These are phyloP conservation scores for Triangularia verruculosa DNA, from an alignment of 2,329 filamentous ascomycete species.

Conservation along the genomic window DNA sequence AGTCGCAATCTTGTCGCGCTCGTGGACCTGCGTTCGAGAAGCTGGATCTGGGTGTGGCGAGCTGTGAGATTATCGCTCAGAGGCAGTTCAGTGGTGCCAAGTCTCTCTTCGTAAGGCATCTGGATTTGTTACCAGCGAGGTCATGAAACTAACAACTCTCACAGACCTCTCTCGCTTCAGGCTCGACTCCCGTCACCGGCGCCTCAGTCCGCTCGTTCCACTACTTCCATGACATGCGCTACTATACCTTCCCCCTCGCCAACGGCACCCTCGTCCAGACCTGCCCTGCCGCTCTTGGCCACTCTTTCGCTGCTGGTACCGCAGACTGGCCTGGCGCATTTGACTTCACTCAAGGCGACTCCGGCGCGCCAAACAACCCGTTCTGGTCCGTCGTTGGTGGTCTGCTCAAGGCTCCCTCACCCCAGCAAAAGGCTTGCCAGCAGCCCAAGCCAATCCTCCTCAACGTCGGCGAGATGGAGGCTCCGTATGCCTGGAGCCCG, in stretches of 20 bases:
- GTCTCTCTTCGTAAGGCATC: slow-evolving; percentile 38
- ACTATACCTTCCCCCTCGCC: slow-evolving; percentile 67
- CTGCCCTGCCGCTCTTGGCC: slow-evolving; percentile 81
- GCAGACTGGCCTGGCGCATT: slow-evolving; percentile 85
- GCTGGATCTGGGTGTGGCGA: slow-evolving; percentile 68
- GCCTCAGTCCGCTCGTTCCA: slow-evolving; percentile 74
- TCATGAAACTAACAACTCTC: background rate
- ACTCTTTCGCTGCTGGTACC: slow-evolving; percentile 86
- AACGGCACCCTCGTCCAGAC: slow-evolving; percentile 71
- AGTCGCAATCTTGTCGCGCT: slow-evolving; percentile 65
- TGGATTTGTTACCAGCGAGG: background rate
- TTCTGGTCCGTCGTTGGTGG: slow-evolving; percentile 74
- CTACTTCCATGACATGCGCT: slow-evolving; percentile 73
- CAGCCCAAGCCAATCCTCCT: slow-evolving; percentile 78
- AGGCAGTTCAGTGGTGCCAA: slow-evolving; percentile 63
- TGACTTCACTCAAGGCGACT: slow-evolving; percentile 83
- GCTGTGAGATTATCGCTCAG: slow-evolving; percentile 71
- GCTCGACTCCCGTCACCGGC: slow-evolving; percentile 54
- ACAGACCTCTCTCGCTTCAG: slow-evolving; percentile 44
- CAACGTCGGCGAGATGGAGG: slow-evolving; percentile 73
- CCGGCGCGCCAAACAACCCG: slow-evolving; percentile 68
- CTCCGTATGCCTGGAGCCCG: slow-evolving; percentile 80
- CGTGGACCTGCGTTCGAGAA: slow-evolving; percentile 65
- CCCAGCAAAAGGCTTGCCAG: slow-evolving; percentile 72
- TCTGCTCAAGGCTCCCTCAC: slow-evolving; percentile 65